Base-by-base conservation (phyloP, 164 flowering plant genomes). In the Vitis amurensis region DNA sequence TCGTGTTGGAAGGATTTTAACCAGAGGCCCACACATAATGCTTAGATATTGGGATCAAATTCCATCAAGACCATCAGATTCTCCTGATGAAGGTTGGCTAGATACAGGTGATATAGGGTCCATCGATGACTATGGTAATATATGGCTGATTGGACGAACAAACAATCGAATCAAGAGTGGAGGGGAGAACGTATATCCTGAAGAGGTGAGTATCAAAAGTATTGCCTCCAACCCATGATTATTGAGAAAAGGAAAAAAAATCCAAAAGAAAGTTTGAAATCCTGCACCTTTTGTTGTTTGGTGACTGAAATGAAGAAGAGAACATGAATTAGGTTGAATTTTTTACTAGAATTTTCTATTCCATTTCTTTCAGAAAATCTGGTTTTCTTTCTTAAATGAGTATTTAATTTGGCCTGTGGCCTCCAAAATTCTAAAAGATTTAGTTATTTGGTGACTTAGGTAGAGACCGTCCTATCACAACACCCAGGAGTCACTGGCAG, bases 51-150 rank as follows among this genome's bases (percentile, higher is more conserved):
- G 94, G 93, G 82, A 76, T 65, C 76, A 82, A 61, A 66, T 8
- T 68, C 67, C 70, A 7, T 47, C 50, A 5, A 50, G 48, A 19
- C 53, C 51, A 58, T 63, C 81, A 10, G 69, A 57, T 51, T 55
- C 67, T 59, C 23, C 30, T 0, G 47, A 61, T 63, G 78, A 67
- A 56, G 78, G 71, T 19, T 92, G 99, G 99, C 77, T 91, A 57
- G 98, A 95, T 76, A 92, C 99, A 11, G 99, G 98, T 68, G 99
- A 95, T 74, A 81, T 90, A 48, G 99, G 99, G 11, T 79, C 70
- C 61, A 77, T 89, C 17, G 94, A 91, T 79, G 82, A 76, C 4
- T 2, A 9, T 52, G 99, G 97, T 50, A 80, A 88, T 66, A 11
- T 95, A 12, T 92, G 99, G 97, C 92, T 95, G 47, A 47, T 86